Evolutionary conservation across 2,329 filamentous ascomycete species (phyloP), one percentile per base, ranked within the genome.

Genomic region (Neofusicoccum ribis): DNA sequence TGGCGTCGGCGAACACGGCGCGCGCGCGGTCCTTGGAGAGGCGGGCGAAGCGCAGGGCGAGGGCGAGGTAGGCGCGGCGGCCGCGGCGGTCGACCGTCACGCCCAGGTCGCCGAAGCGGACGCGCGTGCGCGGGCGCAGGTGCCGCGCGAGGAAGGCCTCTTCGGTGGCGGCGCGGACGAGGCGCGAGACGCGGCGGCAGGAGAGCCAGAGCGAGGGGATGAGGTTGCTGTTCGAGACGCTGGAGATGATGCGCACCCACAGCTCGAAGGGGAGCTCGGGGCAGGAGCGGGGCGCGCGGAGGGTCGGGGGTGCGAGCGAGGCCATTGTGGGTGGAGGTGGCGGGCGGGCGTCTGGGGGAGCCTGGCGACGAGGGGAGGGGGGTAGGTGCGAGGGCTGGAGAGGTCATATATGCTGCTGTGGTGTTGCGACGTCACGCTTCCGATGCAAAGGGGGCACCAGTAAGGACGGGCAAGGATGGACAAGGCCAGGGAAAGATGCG

Each of bases 241-340:
- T 5, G 44, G 69, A 64, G 43, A 77, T 70, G 61, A 77, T 71
- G 66, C 72, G 72, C 52, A 75, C 74, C 75, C 74, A 77, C 20
- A 76, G 54, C 62, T 77, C 75, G 6, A 73, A 71, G 0, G 75
- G 75, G 3, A 77, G 69, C 5, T 72, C 69, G 2, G 71, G 68
- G 64, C 72, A 74, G 43, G 54, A 37, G 5, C 68, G 41, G 60
- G 68, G 15, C 14, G 3, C 5, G 31, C 14, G 15, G 50, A 8
- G 7, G 36, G 20, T 3, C 36, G 20, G 12, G 52, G 34, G 14
- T 12, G 50, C 15, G 50, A n/a, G 7, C 15, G 1, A n/a, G 17
- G 17, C 12, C 36, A 14, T 51, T 4, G 34, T 37, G 17, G 20
- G 46, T 1, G 27, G 46, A n/a, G 14, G 46, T 1, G 46, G 46